Evolutionary conservation across 768 basidiomycete genomes (phyloP).

Genomic region (Naganishia antarctica): DNA sequence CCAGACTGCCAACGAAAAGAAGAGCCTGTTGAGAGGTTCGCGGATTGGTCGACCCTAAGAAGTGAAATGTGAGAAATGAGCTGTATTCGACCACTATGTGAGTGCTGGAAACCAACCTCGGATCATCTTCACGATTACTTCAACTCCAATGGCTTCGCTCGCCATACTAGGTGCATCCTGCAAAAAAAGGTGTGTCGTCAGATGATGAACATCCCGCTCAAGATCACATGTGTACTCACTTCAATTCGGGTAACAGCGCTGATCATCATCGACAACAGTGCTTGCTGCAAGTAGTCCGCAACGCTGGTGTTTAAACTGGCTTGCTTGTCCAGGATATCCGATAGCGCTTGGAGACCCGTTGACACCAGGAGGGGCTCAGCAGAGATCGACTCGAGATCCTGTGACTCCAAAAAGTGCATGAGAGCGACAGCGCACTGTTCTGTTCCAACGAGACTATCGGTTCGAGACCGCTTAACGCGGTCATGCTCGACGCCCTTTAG

Average conservation of each 20-base stretch:
- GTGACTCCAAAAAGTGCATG: slow-evolving; percentile 57
- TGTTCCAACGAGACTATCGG: slow-evolving; percentile 19
- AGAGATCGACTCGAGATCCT: slow-evolving; percentile 62
- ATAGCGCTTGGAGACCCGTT: slow-evolving; percentile 66
- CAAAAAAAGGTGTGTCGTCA: not conserved
- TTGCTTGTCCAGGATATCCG: slow-evolving; percentile 58
- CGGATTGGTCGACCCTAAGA: slow-evolving; percentile 75
- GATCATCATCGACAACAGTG: slow-evolving; percentile 70
- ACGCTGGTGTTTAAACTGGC: slow-evolving; percentile 56
- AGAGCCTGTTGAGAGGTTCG: slow-evolving; percentile 92
- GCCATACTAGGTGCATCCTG: slow-evolving; percentile 17
- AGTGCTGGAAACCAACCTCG: slow-evolving; percentile 57
- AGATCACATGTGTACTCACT: not conserved
- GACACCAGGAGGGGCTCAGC: slow-evolving; percentile 69
- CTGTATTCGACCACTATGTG: slow-evolving; percentile 36
- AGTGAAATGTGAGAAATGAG: not conserved
- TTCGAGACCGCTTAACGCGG: slow-evolving; percentile 16
- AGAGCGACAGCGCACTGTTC: slow-evolving; percentile 29
- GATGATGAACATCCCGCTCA: not conserved
- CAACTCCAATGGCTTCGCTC: slow-evolving; percentile 59
- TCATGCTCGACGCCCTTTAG: not conserved
- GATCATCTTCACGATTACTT: slow-evolving; percentile 81
- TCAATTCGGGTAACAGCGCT: slow-evolving; percentile 38
- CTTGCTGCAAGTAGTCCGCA: slow-evolving; percentile 71
- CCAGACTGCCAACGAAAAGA: slow-evolving; percentile 75